Evolutionary conservation across 192 early-diverging fungal genomes (phyloP).

Genomic region (Coemansia sp.): DNA sequence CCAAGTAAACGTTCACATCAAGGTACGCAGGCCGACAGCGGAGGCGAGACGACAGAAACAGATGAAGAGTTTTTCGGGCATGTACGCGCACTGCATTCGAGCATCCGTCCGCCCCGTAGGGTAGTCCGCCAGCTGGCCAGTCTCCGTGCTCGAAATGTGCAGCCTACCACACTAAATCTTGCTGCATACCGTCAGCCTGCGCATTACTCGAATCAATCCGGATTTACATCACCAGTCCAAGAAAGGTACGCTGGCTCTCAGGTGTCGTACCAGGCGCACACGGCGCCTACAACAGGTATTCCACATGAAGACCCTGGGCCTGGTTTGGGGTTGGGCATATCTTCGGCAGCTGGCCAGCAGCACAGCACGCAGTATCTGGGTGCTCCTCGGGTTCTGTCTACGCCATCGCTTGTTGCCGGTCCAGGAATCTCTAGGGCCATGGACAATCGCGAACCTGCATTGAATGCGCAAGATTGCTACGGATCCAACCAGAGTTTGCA

Average conservation of each 20-base stretch:
- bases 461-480: background rate
- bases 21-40: slow-evolving; percentile 10
- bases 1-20: background rate
- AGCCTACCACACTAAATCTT: slow-evolving; percentile 27
- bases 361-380: background rate
- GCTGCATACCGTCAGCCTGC: background rate
- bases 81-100: slow-evolving; percentile 26
- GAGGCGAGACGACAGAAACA: slow-evolving; percentile 47
- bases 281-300: slow-evolving; percentile 19
- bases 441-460: background rate
- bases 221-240: background rate
- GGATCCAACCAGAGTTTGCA: background rate
- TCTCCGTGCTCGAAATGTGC: slow-evolving; percentile 30
- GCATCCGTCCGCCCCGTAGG: slow-evolving; percentile 39
- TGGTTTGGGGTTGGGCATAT: slow-evolving; percentile 37
- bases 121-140: slow-evolving; percentile 40
- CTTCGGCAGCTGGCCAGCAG: background rate
- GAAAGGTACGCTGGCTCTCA: background rate
- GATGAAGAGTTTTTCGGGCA: slow-evolving; percentile 52
- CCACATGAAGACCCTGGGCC: background rate
- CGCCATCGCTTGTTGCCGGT: slow-evolving; percentile 23
- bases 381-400: slow-evolving; percentile 27
- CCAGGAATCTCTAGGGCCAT: slow-evolving; percentile 8
- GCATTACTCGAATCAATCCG: background rate
- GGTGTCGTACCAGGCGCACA: slow-evolving; percentile 17